Evolutionary conservation across 148 eudicot species (phyloP), one percentile per base, ranked within the genome.

Genomic region (Arctostaphylos glauca): DNA sequence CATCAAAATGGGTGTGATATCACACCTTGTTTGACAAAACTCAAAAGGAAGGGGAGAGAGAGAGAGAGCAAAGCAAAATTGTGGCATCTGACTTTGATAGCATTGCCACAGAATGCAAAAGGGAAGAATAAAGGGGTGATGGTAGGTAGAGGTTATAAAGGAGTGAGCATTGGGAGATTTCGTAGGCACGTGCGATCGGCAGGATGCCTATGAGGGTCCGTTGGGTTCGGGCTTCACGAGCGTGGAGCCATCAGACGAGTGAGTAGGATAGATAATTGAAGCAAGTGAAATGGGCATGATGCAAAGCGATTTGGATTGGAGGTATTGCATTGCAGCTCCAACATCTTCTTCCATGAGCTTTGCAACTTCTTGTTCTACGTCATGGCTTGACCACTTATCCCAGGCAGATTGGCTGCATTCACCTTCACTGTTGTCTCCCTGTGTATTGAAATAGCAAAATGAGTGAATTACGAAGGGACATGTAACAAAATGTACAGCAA

Each of bases 211-310:
- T 38, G 90, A 82, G 1, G 89, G 88, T 44, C 86, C 89, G 41
- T 87, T 73, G 60, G 89, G 87, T 83, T 90, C 89, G 21, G 89
- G 81, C 85, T 90, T 90, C 80, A 86, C 87, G 5, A 73, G 76
- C 7, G 87, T 66, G 50, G 85, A 38, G 77, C 79, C 81, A 15
- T 88, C 89, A 0, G 84, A 60, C 43, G 84, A 48, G 55, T 74
- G 89, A 10, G 81, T 79, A 48, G 90, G 92, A 83, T 90, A 90
- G 76, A 90, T 87, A 3, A 88, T 84, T 10, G 93, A 81, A 74
- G 95, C 95, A 76, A 92, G 95, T 79, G 95, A 92, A n/a, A 90
- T 80, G 43, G 95, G 95, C 95, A 92, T 92, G 77, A 92, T 92
- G 75, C 95, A 92, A 58, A 92, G 92, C 77, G 89, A 89, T 81